phyloP scores from a whole-genome alignment of 2,329 filamentous ascomycete genomes.

The Aspergillus persii region DNA sequence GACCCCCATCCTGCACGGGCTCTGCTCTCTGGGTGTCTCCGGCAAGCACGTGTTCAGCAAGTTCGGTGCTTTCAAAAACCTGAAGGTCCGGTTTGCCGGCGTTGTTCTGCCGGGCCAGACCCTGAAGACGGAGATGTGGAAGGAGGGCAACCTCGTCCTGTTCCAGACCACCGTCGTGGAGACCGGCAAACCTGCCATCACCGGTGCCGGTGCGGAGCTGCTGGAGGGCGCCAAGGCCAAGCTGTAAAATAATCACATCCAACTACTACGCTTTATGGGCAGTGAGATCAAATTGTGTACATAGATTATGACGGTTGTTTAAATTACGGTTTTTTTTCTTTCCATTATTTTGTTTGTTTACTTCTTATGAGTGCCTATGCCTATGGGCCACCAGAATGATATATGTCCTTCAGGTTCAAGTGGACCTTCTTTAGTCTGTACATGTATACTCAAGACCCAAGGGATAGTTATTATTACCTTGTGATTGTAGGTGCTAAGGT shows the following conservation, averaged over 20 bases:
- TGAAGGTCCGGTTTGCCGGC: conserved; percentile 89
- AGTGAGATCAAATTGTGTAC: conserved; percentile 17
- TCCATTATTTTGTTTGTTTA: not conserved
- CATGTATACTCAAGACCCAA: too few relatives aligned
- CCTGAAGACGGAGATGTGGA: conserved; percentile 93
- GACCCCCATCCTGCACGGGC: conserved; percentile 89
- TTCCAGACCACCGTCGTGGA: conserved; percentile 91
- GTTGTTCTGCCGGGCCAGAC: conserved; percentile 84
- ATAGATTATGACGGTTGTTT: conserved; percentile 10
- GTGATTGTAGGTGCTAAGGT: too few relatives aligned
- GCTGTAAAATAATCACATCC: conserved; percentile 41
- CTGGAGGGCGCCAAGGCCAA: conserved; percentile 52
- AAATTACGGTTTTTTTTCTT: not conserved
- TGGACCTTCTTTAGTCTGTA: too few relatives aligned
- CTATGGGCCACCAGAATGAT: not conserved
- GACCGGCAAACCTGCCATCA: conserved; percentile 85
- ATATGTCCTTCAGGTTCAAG: not conserved
- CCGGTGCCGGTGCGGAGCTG: conserved; percentile 76
- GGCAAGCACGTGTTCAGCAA: conserved; percentile 85
- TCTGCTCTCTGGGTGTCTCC: conserved; percentile 89
- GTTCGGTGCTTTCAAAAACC: conserved; percentile 81
- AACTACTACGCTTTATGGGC: not conserved
- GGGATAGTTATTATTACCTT: too few relatives aligned
- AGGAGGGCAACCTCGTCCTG: conserved; percentile 72
- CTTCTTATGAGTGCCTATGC: not conserved